phyloP scores from a whole-genome alignment of 805 yeast genomes.

The Grigorovia humatica region DNA sequence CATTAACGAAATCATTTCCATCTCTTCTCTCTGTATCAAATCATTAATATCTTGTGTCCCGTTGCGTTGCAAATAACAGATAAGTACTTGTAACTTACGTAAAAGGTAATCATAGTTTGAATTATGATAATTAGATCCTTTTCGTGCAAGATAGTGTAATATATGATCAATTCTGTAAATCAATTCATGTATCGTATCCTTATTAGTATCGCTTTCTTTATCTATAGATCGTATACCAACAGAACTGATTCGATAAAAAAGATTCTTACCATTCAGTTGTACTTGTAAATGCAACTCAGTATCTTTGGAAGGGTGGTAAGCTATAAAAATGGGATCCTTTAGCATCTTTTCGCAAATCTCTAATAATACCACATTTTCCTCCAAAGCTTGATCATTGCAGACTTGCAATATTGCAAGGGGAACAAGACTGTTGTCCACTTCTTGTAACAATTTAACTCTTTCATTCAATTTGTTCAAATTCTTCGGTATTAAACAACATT shows the following conservation, averaged over 20 bases:
- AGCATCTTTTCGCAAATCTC: background rate
- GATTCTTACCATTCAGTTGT: too few relatives aligned
- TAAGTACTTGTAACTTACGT: background rate
- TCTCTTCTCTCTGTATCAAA: constrained; percentile 6
- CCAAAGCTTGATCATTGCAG: background rate
- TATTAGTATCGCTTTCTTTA: too few relatives aligned
- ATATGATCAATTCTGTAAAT: constrained; percentile 10
- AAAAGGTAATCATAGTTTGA: background rate
- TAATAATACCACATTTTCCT: too few relatives aligned
- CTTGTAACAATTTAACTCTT: background rate
- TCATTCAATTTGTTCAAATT: background rate
- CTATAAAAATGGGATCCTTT: background rate
- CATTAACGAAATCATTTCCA: constrained; percentile 16
- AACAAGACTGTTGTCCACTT: background rate
- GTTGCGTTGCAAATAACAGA: background rate
- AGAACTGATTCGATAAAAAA: too few relatives aligned
- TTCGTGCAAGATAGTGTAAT: constrained; percentile 9
- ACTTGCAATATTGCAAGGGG: background rate
- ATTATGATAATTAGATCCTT: too few relatives aligned
- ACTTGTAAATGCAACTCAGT: too few relatives aligned
- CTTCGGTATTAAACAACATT: background rate
- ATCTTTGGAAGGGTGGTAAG: background rate
- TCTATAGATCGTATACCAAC: too few relatives aligned
- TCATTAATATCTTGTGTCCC: background rate
- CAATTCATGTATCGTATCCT: background rate